Base-by-base conservation (phyloP, 73 alveolate genomes). In the Blepharisma japonicum region DNA sequence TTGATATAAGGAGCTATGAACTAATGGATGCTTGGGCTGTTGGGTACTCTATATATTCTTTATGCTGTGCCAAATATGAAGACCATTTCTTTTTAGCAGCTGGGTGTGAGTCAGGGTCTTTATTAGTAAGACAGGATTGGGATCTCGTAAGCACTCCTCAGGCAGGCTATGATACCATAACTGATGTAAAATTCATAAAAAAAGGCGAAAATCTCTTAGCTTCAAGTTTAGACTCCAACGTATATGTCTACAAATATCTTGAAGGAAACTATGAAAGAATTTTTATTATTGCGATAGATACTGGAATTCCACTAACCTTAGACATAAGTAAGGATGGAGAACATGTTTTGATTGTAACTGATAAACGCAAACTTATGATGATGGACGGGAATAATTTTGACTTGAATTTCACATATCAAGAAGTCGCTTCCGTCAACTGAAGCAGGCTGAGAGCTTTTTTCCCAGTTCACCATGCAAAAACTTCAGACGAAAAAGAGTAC, bases 61-160 rank as follows among this genome's bases (percentile, higher is more conserved):
- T 93, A 14, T 89, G 92, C 32, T 71, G 92, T 21, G 56, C 86
- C 11, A 78, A 88, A 14, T 83, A 85, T 27, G 87, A 88, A 56
- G 96, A 93, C 67, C 90, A 87, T 42, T 88, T 93, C 71, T 77
- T 93, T 48, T 84, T 83, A 8, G 98, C 96, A 9, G 92, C 87
- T 23, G 97, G 98, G n/a, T 89, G 94, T 46, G 88, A 80, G 7
- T 84, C 90, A 14, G 98, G 98, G 20, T 84, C 80, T 45, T 56
- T 93, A 1, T 80, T 89, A 9, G 88, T 93, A 38, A 82, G 98
- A 55, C 81, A 89, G 83, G 94, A 93, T 81, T 93, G 98, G 98
- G 97, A 93, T 53, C 92, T 86, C 68, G 82, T 88, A 4, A 81
- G 88, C 48, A 77, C 89, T 82, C 78, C 81, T 55, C 92, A 89